Evolutionary conservation across 768 basidiomycete species (phyloP).

Genomic region (Paxillus ammoniavirescens): DNA sequence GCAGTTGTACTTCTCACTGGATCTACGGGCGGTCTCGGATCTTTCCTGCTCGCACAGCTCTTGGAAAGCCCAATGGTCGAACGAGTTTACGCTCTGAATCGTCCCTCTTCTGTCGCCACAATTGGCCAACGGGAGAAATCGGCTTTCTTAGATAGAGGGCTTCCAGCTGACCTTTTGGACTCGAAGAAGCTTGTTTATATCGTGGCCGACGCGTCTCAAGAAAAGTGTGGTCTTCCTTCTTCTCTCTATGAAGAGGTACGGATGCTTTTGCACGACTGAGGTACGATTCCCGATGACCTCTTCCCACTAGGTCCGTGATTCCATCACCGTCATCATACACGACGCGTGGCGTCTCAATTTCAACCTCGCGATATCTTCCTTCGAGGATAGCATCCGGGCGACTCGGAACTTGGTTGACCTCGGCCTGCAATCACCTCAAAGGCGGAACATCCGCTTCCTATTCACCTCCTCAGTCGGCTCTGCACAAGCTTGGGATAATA

Average conservation of each 20-base stretch:
- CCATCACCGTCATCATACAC: slow-evolving; percentile 39
- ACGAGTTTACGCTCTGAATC: slow-evolving; percentile 35
- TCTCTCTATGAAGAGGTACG: slow-evolving; percentile 19
- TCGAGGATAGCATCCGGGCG: slow-evolving; percentile 40
- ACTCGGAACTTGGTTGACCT: slow-evolving; percentile 37
- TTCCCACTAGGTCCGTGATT: slow-evolving; percentile 28
- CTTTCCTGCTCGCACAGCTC: slow-evolving; percentile 33
- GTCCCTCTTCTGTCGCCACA: slow-evolving; percentile 16
- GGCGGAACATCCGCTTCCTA: slow-evolving; percentile 30
- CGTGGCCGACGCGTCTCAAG: slow-evolving; percentile 30
- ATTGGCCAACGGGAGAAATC: slow-evolving; percentile 27
- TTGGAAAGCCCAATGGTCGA: slow-evolving; percentile 20
- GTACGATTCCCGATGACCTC: not conserved
- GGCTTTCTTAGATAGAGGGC: slow-evolving; percentile 30
- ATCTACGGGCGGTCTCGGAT: slow-evolving; percentile 41
- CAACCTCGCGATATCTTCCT: slow-evolving; percentile 39
- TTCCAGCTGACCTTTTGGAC: slow-evolving; percentile 25
- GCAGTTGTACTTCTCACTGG: slow-evolving; percentile 39
- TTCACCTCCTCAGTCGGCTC: slow-evolving; percentile 43
- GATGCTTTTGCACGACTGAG: not conserved
- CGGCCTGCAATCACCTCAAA: slow-evolving; percentile 28
- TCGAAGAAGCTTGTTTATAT: slow-evolving; percentile 35
- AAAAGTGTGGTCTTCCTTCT: slow-evolving; percentile 29
- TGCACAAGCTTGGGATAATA: slow-evolving; percentile 29
- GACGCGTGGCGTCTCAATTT: slow-evolving; percentile 47